Base-by-base conservation (phyloP, 108 stramenopile species). In the Pseudonitzschia pungens region DNA sequence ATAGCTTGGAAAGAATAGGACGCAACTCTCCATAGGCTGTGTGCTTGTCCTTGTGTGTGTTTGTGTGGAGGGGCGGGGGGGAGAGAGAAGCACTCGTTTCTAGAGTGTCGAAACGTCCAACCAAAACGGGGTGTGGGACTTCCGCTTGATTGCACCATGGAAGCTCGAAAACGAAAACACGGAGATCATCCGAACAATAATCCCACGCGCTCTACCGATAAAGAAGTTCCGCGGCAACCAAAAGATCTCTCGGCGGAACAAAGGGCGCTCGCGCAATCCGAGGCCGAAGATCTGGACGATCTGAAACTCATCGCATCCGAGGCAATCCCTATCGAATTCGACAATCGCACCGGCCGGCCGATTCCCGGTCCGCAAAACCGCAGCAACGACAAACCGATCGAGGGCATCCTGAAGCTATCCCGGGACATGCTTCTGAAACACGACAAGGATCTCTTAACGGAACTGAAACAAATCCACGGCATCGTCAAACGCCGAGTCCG, bases 401-500 rank as follows among this genome's bases (percentile, higher is more conserved):
- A 69, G 14, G 68, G 68, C 7, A 0, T 69, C 24, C 4, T 54
- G 9, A 69, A 69, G n/a, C 0, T 44, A n/a, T 40, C 41, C 64
- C 45, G 45, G 2, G 16, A 18, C 1, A 48, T 48, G 45, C 3
- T 48, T 1, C 45, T 14, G 45, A 40, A 43, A 16, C 24, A 33
- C 14, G 31, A n/a, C 31, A 14, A 43, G 28, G 64, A 65, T 20
- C 31, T 65, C 8, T 43, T 65, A 0, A 11, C 0, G 20, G 36
- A 40, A 12, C 33, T 69, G 52, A 53, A 14, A 27, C 12, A 11
- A 20, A 69, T 72, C 22, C 71, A 72, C 40, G 59, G n/a, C 0
- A 28, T 32, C 58, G 59, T 72, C 40, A 59, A 72, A 40, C 15
- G n/a, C 22, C n/a, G 22, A 12, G n/a, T 62, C 29, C n/a, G 58